phyloP scores from a whole-genome alignment of 225 moss, liverwort and hornwort genomes.

The Neckera pumila region DNA sequence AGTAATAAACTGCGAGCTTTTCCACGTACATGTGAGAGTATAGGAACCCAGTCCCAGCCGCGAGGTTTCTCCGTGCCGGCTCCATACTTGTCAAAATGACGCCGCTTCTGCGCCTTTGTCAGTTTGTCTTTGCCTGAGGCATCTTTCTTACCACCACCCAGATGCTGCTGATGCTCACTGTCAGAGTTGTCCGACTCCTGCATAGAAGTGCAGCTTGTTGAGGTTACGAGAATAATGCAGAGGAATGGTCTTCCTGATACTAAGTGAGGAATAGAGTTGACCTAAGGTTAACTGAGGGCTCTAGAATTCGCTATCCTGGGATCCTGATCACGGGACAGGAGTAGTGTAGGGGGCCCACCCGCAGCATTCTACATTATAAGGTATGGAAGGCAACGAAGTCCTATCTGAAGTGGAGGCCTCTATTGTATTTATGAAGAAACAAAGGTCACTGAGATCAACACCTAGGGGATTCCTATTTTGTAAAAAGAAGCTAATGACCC shows the following conservation, averaged over 20 bases:
- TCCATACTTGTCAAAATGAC: constrained; percentile 92
- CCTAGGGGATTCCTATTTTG: neutral
- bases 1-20: neutral
- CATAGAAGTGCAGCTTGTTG: neutral
- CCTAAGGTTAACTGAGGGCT: neutral
- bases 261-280: neutral
- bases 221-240: neutral
- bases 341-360: neutral
- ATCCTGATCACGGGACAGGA: neutral
- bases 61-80: constrained; percentile 89
- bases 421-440: neutral
- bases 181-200: constrained; percentile 59
- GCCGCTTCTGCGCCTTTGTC: constrained; percentile 94
- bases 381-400: neutral
- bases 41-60: constrained; percentile 97
- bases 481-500: neutral
- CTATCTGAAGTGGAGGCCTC: neutral
- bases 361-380: neutral
- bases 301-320: neutral
- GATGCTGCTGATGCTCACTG: constrained; percentile 27
- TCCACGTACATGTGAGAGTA: constrained; percentile 77
- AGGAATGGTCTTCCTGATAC: neutral
- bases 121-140: constrained; percentile 66
- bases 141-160: constrained; percentile 53
- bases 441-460: neutral